Evolutionary conservation across 495 filamentous ascomycete genomes (phyloP).

Genomic region (Beverwykella pulmonaria): DNA sequence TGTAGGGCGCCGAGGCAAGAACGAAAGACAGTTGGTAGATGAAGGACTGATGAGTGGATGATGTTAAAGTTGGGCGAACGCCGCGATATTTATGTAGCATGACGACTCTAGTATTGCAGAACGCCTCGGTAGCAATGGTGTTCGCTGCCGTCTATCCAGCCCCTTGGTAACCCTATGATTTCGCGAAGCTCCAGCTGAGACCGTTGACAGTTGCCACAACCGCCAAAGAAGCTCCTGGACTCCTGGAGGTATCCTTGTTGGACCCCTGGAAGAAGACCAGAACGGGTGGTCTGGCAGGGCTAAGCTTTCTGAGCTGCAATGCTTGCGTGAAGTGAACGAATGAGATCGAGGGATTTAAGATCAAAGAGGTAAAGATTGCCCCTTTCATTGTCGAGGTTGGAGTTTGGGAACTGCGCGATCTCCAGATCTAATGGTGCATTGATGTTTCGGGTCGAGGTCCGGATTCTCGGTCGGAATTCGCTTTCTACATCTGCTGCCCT

Average conservation of each 20-base stretch:
- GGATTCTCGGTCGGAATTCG: not conserved
- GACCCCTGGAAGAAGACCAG: not conserved
- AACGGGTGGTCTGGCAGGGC: constrained; percentile 15
- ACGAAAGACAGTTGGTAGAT: constrained; percentile 6
- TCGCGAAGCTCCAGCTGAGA: constrained; percentile 17
- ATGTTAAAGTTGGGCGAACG: not conserved
- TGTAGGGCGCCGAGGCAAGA: constrained; percentile 19
- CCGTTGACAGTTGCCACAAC: constrained; percentile 17
- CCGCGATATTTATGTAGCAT: constrained; percentile 1
- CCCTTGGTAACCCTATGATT: constrained; percentile 4
- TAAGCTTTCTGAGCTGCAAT: constrained; percentile 20
- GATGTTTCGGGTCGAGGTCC: constrained; percentile 21
- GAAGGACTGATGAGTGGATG: constrained; percentile 18
- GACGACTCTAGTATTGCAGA: not conserved
- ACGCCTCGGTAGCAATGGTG: not conserved
- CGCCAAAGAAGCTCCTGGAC: constrained; percentile 8
- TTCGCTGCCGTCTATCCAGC: constrained; percentile 2
- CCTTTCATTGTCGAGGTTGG: constrained; percentile 5
- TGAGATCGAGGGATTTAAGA: not conserved
- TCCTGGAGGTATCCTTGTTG: constrained; percentile 14
- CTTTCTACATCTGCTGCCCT: not conserved
- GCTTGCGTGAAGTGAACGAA: constrained; percentile 16
- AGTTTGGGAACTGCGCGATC: constrained; percentile 26
- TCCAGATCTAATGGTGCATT: constrained; percentile 27
- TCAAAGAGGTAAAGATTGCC: not conserved